phyloP scores from a whole-genome alignment of 2,329 filamentous ascomycete genomes.

The Xylaria sp. region DNA sequence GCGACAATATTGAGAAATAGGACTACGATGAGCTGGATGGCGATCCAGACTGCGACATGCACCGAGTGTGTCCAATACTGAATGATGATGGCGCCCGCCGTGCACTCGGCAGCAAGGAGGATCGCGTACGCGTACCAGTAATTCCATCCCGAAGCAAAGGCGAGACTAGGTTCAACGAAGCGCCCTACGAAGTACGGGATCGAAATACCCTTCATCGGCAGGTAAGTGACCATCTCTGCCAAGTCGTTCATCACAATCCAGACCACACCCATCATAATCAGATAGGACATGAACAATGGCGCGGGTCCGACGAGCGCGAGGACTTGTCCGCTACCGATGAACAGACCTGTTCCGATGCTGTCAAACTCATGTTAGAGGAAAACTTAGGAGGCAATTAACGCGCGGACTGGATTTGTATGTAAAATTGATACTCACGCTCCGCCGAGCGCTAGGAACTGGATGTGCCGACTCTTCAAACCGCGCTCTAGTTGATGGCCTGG shows the following conservation, averaged over 20 bases:
- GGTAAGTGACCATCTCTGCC: slow-evolving; percentile 60
- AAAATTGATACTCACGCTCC: slow-evolving; percentile 44
- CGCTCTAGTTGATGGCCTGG: slow-evolving; percentile 54
- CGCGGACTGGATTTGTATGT: background rate
- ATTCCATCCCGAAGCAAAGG: slow-evolving; percentile 65
- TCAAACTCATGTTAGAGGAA: slow-evolving; percentile 12
- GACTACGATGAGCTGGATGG: slow-evolving; percentile 60
- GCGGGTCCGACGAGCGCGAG: slow-evolving; percentile 64
- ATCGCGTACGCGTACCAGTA: slow-evolving; percentile 69
- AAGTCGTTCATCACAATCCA: slow-evolving; percentile 61
- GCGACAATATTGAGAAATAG: slow-evolving; percentile 62
- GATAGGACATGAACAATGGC: slow-evolving; percentile 72
- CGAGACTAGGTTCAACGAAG: slow-evolving; percentile 60
- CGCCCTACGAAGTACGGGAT: slow-evolving; percentile 62
- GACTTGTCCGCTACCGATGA: slow-evolving; percentile 65
- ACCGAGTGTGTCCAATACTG: slow-evolving; percentile 64
- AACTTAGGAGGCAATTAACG: background rate
- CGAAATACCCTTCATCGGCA: slow-evolving; percentile 62
- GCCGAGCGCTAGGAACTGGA: slow-evolving; percentile 65
- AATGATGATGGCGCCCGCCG: slow-evolving; percentile 62
- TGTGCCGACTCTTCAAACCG: slow-evolving; percentile 64
- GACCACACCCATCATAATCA: slow-evolving; percentile 59
- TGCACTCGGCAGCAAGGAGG: slow-evolving; percentile 62
- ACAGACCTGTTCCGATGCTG: slow-evolving; percentile 67
- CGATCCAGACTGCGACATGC: slow-evolving; percentile 63